Evolutionary conservation across 2,329 filamentous ascomycete genomes (phyloP), one percentile per base, ranked within the genome.

Genomic region (Xylariaceae sp.): DNA sequence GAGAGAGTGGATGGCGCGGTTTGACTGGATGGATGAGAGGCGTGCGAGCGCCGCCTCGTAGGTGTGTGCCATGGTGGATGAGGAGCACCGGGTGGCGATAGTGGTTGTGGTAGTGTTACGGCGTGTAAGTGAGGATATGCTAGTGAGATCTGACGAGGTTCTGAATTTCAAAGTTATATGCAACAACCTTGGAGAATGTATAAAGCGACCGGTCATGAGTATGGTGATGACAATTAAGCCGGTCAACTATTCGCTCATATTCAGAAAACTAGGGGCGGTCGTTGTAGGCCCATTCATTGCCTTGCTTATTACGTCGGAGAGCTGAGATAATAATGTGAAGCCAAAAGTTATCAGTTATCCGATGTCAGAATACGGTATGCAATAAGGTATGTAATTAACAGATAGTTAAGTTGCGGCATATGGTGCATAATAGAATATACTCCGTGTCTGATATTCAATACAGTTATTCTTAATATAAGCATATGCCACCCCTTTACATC

Each of bases 21-120:
- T 96, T 52, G 89, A 89, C 67, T 93, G 89, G 51, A 96, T 81
- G 47, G 85, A 84, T 64, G 91, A 88, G 64, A 96, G 84, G 54
- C 88, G 86, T 51, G 81, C 73, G 40, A 96, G 85, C 40, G 92
- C 92, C 64, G 86, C 84, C 74, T 88, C 73, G 64, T 85, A 85
- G 20, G 73, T 75, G 57, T 74, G 77, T 6, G 66, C 67, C 61
- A 71, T 64, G 7, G 54, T 54, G 29, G 63, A 53, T 2, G 59
- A 56, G 3, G 14, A 7, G 20, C 46, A 40, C 20, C 9, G 45
- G 14, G 14, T 7, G 21, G n/a, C n/a, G n/a, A n/a, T n/a, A n/a
- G n/a, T n/a, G n/a, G n/a, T n/a, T n/a, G n/a, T n/a, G n/a, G 29
- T 44, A 16, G n/a, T 29, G 7, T 23, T 26, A n/a, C 20, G 44